These are phyloP conservation scores for Pseudopithomyces maydicus DNA, from an alignment of 2,329 filamentous ascomycete genomes.

Conservation along the genomic window DNA sequence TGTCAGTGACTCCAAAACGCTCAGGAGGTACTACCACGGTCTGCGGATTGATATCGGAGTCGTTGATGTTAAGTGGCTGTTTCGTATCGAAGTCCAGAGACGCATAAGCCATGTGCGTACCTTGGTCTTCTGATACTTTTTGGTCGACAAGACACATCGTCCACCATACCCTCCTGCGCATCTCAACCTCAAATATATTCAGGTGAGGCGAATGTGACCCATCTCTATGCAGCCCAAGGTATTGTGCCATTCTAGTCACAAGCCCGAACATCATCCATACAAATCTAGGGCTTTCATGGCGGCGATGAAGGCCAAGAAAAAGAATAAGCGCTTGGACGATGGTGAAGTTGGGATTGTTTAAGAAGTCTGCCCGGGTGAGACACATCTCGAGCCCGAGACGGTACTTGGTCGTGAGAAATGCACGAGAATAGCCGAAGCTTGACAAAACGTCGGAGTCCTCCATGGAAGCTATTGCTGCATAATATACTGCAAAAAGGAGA, in stretches of 20 bases:
- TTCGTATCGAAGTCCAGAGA: constrained; percentile 28
- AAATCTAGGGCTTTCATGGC: constrained; percentile 19
- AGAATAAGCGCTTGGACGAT: constrained; percentile 19
- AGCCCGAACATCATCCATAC: constrained; percentile 27
- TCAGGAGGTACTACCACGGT: constrained; percentile 55
- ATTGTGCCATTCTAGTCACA: constrained; percentile 59
- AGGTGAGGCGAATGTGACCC: constrained; percentile 34
- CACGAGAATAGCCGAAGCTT: constrained; percentile 52
- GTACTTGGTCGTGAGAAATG: constrained; percentile 53
- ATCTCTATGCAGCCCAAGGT: constrained; percentile 62
- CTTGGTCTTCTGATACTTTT: constrained; percentile 21
- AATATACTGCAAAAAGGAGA: constrained; percentile 63
- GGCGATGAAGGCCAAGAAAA: constrained; percentile 19
- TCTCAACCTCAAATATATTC: constrained; percentile 38
- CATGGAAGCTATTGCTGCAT: constrained; percentile 61
- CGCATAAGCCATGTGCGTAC: constrained; percentile 15
- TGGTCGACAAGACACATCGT: constrained; percentile 27
- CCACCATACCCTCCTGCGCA: constrained; percentile 48
- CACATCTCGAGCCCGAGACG: constrained; percentile 50
- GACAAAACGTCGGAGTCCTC: constrained; percentile 59
- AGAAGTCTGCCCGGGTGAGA: constrained; percentile 21
- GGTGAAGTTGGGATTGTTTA: constrained; percentile 17
- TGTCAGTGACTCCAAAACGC: constrained; percentile 60
- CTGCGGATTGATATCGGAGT: constrained; percentile 45
- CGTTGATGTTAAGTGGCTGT: constrained; percentile 42